These are phyloP conservation scores for Globisporangium irregulare DNA, from an alignment of 352 stramenopile species.

Conservation along the genomic window DNA sequence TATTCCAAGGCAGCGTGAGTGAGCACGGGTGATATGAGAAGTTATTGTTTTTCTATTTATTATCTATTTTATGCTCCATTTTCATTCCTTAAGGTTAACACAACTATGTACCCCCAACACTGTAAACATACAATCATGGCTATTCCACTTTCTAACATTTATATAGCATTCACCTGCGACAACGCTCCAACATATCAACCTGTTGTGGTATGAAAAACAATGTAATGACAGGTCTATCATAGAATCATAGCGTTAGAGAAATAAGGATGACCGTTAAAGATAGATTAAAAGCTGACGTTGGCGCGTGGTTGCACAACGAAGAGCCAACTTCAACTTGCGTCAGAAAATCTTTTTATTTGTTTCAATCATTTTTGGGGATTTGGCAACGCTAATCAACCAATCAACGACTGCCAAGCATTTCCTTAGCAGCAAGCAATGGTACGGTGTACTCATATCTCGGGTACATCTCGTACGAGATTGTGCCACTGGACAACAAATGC, in stretches of 20 bases:
- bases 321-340: background rate
- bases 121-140: too few relatives aligned
- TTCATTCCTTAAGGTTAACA: too few relatives aligned
- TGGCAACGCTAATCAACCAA: background rate
- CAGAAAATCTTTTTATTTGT: background rate
- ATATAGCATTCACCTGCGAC: too few relatives aligned
- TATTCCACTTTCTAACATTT: too few relatives aligned
- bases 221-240: too few relatives aligned
- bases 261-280: background rate
- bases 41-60: slow-evolving; percentile 2
- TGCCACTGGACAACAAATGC: background rate
- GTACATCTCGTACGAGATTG: background rate
- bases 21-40: slow-evolving; percentile 35
- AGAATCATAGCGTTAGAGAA: too few relatives aligned
- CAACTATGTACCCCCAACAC: too few relatives aligned
- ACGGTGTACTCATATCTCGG: background rate
- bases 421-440: background rate
- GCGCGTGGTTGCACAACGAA: background rate
- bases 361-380: background rate
- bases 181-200: too few relatives aligned
- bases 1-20: slow-evolving; percentile 28
- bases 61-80: too few relatives aligned
- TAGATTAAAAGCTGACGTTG: background rate
- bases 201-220: too few relatives aligned
- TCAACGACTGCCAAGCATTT: background rate